Evolutionary conservation across 2,329 filamentous ascomycete species (phyloP), one percentile per base, ranked within the genome.

Genomic region (Aurifilum marmelostoma): DNA sequence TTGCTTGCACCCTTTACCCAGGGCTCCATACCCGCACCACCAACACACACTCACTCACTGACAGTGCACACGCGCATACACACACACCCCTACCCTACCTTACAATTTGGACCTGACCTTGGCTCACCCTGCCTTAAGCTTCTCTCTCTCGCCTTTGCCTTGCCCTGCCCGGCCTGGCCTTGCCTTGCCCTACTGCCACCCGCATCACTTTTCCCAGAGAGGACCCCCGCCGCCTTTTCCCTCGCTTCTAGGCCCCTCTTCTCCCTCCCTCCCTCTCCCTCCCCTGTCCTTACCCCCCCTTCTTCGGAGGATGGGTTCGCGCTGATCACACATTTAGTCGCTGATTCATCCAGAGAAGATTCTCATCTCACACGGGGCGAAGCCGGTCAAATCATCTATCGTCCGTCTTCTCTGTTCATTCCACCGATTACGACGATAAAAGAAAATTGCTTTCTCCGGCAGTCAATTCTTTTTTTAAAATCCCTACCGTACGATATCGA

Each of bases 301-400:
- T n/a, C 47, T 56, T 61, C 58, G 58, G 67, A 69, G 64, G 21
- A 67, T 59, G 64, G 67, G 52, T 63, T 66, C 59, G 56, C 58
- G 69, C 69, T 69, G 66, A 69, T 70, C 69, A 70, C 69, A 68
- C 69, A 70, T 66, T 59, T 70, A 70, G 69, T 70, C 68, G 63
- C 66, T 70, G 63, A 68, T 63, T 68, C 69, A 70, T 70, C 63
- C 63, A 43, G 60, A 70, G 50, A 63, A 70, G 58, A 60, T 66
- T 68, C 67, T 68, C 69, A 70, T 68, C 66, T 69, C 67, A 63
- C 69, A 64, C 69, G 52, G 68, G 63, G 65, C 69, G 58, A 66
- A 21, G 50, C 34, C 16, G 43, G 43, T 47, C 43, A 47, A 47
- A n/a, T 47, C 21, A 58, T 65, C 63, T 27, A 65, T 34, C 27